These are phyloP conservation scores for Saccharomyces hybrid DNA, from an alignment of 1,139 yeast species.

Conservation along the genomic window DNA sequence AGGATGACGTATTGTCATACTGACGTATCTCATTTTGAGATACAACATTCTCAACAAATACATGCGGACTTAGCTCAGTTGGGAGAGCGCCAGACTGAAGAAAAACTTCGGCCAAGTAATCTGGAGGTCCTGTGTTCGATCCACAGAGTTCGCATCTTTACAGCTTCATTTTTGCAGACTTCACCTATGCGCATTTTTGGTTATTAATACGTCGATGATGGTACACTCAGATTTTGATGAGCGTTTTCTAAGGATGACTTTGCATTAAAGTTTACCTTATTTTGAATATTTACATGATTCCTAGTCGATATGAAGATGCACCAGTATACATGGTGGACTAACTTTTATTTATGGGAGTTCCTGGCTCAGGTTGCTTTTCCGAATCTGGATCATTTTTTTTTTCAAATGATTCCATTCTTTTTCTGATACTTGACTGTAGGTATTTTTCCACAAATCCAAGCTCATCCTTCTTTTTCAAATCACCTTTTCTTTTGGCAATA, in stretches of 20 bases:
- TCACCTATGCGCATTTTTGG: too few species aligned
- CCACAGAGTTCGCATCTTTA: conserved; percentile 67
- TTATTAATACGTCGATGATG: too few species aligned
- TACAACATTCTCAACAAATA: background rate
- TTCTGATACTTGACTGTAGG: conserved; percentile 26
- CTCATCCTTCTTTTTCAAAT: conserved; percentile 41
- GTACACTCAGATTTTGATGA: too few species aligned
- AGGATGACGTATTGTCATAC: too few species aligned
- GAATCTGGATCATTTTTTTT: conserved; percentile 6
- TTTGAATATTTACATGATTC: background rate
- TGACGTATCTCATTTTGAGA: too few species aligned
- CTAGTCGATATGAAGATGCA: background rate
- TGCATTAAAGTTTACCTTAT: too few species aligned
- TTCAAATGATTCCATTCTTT: conserved; percentile 14
- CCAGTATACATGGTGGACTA: background rate
- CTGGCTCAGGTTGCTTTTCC: background rate
- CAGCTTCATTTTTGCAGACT: too few species aligned
- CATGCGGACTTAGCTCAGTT: conserved; percentile 19
- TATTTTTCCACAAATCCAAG: conserved; percentile 43
- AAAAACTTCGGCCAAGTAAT: conserved; percentile 23
- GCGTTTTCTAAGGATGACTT: too few species aligned
- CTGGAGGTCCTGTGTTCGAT: conserved; percentile 90
- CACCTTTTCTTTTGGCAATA: conserved; percentile 66
- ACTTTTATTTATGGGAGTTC: background rate
- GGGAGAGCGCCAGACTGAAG: conserved; percentile 24